Base-by-base conservation (phyloP, 2,329 filamentous ascomycete genomes). In the Clarireedia hainanense region DNA sequence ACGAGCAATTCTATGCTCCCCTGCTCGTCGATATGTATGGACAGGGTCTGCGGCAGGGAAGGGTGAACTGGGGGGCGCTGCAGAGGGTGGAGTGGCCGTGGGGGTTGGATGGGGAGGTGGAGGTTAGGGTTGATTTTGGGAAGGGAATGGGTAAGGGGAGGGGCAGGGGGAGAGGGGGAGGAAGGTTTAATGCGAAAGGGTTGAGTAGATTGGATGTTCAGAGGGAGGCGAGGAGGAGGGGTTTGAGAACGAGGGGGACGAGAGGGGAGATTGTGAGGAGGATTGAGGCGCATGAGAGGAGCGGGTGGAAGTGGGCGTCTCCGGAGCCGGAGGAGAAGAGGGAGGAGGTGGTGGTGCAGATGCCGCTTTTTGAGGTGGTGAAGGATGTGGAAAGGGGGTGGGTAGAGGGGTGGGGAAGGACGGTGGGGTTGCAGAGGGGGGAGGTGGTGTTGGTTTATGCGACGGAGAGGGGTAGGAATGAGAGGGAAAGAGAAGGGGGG, bases 11-110 rank as follows among this genome's bases (percentile, higher is more conserved):
- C 27, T 9, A 52, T 17, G n/a, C 20, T 4, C 48, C 53, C 0
- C n/a, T 50, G 2, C 27, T 55, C 6, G 47, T 46, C 2, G 27
- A 23, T 0, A 48, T 55, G 10, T 14, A 37, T 2, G 40, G 48
- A 4, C 47, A 37, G 3, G 53, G 53, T 9, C 23, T 43, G 9
- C 47, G 34, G 6, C 53, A 55, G 15, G 53, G 53, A 1, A 24
- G 47, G 2, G 48, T 55, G 10, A 45, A 43, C 17, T 39, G 17
- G 24, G 24, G 30, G 1, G 47, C 12, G 7, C 20, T 55, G 15
- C 53, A 55, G 26, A 37, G 34, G 17, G 3, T 55, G 2, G n/a
- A n/a, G 5, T 55, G 50, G 17, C 47, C 53, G 6, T 55, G 53
- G 53, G 53, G 53, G 1, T 30, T 55, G 5, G 48, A 55, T 15